Base-by-base conservation (phyloP, 2,329 filamentous ascomycete genomes). In the Neofusicoccum laricinum region DNA sequence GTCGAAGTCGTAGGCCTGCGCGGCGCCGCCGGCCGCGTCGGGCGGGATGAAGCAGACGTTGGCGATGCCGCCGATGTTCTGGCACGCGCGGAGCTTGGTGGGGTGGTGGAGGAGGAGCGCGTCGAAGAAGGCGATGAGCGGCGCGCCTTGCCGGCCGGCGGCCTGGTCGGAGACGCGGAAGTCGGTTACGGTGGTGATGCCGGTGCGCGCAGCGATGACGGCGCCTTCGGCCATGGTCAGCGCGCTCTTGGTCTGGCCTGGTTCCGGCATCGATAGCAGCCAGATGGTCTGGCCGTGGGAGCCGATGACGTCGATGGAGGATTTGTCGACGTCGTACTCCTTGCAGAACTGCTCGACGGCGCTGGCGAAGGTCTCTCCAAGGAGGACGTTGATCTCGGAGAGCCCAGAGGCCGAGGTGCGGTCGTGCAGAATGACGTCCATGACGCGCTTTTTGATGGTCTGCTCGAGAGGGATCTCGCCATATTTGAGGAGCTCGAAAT, bases 11-110 rank as follows among this genome's bases (percentile, higher is more conserved):
- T 80, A 81, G 64, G 77, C 79, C 19, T 72, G 66, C 50, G 77
- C 75, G 14, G 73, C 67, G 65, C 76, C 71, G 34, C 77, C 71
- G 19, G 78, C 70, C 34, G 72, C 72, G 58, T 83, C 78, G 4
- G 83, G 80, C 2, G 83, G 84, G 58, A 87, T 84, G 73, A 87
- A 86, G 74, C 82, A 87, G 25, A 88, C 82, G 67, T 85, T 88
- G 34, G 82, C 83, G 46, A 88, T 86, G 36, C 85, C 85, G 58
- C 84, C 84, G 62, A 88, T 87, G 69, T 87, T 87, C 69, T 88
- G 84, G 71, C 85, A 87, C 2, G 83, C 84, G 30, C 86, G 81
- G 7, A 86, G 75, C 72, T 85, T 86, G 3, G 74, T 82, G 0
- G 85, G 81, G 68, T 88, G 83, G 67, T 84, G 82, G 17, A 88